Base-by-base conservation (phyloP, 2,329 filamentous ascomycete genomes). In the Ophiobolus disseminans region DNA sequence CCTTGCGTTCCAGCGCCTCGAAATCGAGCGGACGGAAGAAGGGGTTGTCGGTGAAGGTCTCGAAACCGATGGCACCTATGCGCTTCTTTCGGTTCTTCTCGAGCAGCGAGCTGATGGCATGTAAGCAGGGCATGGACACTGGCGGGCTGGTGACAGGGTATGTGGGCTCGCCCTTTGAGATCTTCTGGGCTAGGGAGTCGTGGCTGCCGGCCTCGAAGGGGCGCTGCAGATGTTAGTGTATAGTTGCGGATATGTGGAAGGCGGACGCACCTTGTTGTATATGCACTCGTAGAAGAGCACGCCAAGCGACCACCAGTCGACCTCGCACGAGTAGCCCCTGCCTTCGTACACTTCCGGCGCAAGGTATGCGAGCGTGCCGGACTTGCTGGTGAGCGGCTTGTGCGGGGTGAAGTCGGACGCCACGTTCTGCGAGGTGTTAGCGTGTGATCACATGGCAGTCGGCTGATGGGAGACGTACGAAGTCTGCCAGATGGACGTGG, bases 201-300 rank as follows among this genome's bases (percentile, higher is more conserved):
- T 97, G 91, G 38, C 86, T 92, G 62, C 87, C 90, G 43, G 91
- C 93, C 68, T 97, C 91, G 59, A 97, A 99, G 17, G 94, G 94
- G 63, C 94, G 85, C 90, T 96, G 67, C 17, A 1, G 5, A 26
- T 3, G 47, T 55, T 35, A 59, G 43, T 17, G 20, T 8, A 0
- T 25, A 23, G 4, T 17, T 3, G n/a, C 7, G 8, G 13, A 25
- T n/a, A n/a, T n/a, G 21, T 1, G 13, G 25, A 6, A 20, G 11
- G n/a, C 11, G 5, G 9, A 69, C 80, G 42, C 75, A 91, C 91
- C 87, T 95, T 97, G 78, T 95, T 96, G 78, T 97, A 99, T 58
- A 99, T 97, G 81, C 94, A 97, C 74, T 99, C 94, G 74, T 97
- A 99, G 73, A 97, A 97, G n/a, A 96, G 83, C 36, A 99, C 94